These are phyloP conservation scores for Raffaelea ambrosiae DNA, from an alignment of 2,329 filamentous ascomycete species.

Conservation along the genomic window DNA sequence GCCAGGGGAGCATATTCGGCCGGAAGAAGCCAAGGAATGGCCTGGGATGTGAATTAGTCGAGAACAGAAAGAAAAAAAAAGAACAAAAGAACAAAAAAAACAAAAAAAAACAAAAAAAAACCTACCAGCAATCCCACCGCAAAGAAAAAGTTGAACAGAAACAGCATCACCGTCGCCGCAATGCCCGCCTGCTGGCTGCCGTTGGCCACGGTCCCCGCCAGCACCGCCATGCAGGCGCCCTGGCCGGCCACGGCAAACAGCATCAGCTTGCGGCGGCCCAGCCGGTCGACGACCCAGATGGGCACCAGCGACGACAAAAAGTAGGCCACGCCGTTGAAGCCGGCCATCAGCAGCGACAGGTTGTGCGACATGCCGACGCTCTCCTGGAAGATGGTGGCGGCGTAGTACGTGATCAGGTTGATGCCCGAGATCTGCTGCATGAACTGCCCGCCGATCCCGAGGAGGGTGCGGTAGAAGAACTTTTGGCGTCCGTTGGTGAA, in stretches of 20 bases:
- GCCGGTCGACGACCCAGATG: constrained; percentile 46
- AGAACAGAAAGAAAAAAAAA: too few relatives aligned
- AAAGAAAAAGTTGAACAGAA: constrained; percentile 16
- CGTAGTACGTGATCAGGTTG: constrained; percentile 14
- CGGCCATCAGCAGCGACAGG: constrained; percentile 4
- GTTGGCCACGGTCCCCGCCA: constrained; percentile 25
- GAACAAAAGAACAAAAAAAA: background rate
- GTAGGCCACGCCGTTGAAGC: constrained; percentile 6
- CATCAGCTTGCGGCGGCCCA: constrained; percentile 60
- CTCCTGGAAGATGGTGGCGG: constrained; percentile 6
- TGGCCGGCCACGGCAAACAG: constrained; percentile 61
- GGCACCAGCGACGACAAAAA: constrained; percentile 8
- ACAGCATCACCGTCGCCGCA: constrained; percentile 54
- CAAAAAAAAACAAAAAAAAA: background rate
- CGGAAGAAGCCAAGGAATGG: constrained; percentile 31
- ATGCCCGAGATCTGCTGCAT: constrained; percentile 27
- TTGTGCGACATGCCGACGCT: constrained; percentile 7
- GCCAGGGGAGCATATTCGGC: constrained; percentile 20
- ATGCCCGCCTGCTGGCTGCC: constrained; percentile 44
- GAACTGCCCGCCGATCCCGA: constrained; percentile 2
- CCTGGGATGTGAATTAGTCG: constrained; percentile 2
- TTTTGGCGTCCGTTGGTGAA: constrained; percentile 3
- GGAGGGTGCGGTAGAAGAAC: constrained; percentile 3
- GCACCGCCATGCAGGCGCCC: constrained; percentile 61
- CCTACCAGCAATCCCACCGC: constrained; percentile 21